Base-by-base conservation (phyloP, 352 stramenopile genomes). In the Pythium scleroteichum region DNA sequence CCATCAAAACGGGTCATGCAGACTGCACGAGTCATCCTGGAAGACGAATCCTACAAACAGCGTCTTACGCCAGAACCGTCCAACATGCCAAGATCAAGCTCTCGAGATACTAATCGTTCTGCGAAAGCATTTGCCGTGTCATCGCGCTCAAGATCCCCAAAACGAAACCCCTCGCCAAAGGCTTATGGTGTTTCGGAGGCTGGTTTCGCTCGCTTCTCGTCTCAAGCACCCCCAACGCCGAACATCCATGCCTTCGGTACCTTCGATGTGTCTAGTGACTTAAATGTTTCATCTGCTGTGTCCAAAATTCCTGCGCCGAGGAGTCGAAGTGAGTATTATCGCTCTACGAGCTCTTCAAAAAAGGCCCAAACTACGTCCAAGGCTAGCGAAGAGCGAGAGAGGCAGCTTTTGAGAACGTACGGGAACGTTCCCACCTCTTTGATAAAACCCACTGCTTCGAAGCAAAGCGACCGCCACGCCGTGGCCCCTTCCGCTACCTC, bases 11-110 rank as follows among this genome's bases (percentile, higher is more conserved):
- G 69, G 39, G 78, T 90, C 5, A 67, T 80, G 50, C 78, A 90
- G 50, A 87, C 76, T 12, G 81, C 81, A 29, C 76, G 78, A 13
- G 64, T 86, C 19, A 90, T 90, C 60, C 60, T 90, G 22, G 78
- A 87, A 10, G 81, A 88, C 17, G 68, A 85, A 6, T 39, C 52
- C 19, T 71, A 54, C 33, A 35, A 41, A 16, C 33, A 35, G 17
- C 12, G 22, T 32, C 20, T 27, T 23, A 48, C 53, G 46, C 23
- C 41, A 17, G 46, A 59, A 46, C 56, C 29, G 14, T 27, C 3
- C 16, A 35, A 7, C n/a, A 42, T 29, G 20, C 59, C 52, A 62
- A 46, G 22, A 29, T 29, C 51, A 17, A 53, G 20, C 1, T 47
- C 45, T 14, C 51, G 51, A 12, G 51, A 53, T 3, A 41, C 22